Evolutionary conservation across 345 rosid species (phyloP).

Genomic region (Turnera subulata): DNA sequence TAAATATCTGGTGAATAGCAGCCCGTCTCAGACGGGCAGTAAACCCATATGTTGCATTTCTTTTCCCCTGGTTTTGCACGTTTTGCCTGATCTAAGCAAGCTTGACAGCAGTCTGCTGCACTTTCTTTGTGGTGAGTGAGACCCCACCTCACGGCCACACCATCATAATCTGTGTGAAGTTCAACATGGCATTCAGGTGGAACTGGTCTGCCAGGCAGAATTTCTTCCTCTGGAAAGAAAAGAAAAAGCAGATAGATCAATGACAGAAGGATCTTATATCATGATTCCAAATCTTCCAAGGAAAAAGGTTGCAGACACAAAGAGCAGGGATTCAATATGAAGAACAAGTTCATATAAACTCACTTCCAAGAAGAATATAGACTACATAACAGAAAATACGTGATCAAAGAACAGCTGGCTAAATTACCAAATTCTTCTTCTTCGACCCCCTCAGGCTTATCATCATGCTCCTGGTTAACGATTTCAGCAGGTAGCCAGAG

Average conservation of each 20-base stretch:
- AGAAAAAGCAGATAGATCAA: too few relatives aligned
- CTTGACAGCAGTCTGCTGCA: slow-evolving; percentile 98
- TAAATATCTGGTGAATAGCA: slow-evolving; percentile 91
- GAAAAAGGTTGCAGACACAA: not conserved
- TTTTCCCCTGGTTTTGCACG: slow-evolving; percentile 69
- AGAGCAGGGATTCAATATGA: not conserved
- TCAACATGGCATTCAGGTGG: slow-evolving; percentile 73
- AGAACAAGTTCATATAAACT: slow-evolving; percentile 1
- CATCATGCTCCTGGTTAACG: slow-evolving; percentile 67
- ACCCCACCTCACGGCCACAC: slow-evolving; percentile 96
- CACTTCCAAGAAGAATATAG: too few relatives aligned
- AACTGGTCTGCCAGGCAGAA: slow-evolving; percentile 82
- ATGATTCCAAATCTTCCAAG: not conserved
- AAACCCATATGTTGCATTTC: slow-evolving; percentile 96
- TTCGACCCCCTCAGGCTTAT: slow-evolving; percentile 85
- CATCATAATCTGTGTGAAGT: slow-evolving; percentile 90
- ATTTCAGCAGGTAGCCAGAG: slow-evolving; percentile 82
- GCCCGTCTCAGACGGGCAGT: slow-evolving; percentile 82
- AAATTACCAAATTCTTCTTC: slow-evolving; percentile 62
- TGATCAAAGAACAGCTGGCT: too few relatives aligned
- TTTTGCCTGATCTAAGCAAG: slow-evolving; percentile 89
- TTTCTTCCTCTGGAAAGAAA: slow-evolving; percentile 47
- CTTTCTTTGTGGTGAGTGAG: slow-evolving; percentile 92
- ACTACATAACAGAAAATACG: too few relatives aligned
- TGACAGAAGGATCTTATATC: slow-evolving; percentile 1